A percentile compares a stretch with the other conserved stretches of the same genome.
Evolutionary conservation across 768 basidiomycete species (phyloP).

Genomic region (Cantharellus anzutake): DNA sequence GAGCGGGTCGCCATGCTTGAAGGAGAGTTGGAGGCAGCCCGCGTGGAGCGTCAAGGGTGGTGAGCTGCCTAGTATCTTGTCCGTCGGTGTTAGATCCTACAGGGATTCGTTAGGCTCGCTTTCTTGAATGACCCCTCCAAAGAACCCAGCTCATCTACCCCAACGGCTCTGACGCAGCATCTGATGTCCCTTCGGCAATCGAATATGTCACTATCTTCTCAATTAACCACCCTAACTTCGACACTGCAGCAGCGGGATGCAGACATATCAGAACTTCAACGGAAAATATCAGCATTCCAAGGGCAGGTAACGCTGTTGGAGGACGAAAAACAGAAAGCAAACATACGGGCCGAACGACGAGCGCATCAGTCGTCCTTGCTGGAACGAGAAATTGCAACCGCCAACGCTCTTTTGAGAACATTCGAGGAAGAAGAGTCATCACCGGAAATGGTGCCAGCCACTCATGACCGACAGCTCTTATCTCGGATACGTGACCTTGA

Average conservation of each 20-base stretch:
- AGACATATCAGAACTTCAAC: constrained; percentile 16
- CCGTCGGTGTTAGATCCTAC: constrained; percentile 13
- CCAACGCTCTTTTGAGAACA: constrained; percentile 48
- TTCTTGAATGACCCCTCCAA: constrained; percentile 5
- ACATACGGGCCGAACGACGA: constrained; percentile 20
- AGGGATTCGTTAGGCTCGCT: constrained; percentile 17
- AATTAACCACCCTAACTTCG: constrained; percentile 39
- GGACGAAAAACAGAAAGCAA: constrained; percentile 11
- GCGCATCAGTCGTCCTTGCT: constrained; percentile 24
- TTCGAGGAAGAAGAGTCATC: constrained; percentile 37
- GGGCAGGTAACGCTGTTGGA: neutral
- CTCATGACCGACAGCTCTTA: constrained; percentile 25
- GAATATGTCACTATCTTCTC: constrained; percentile 46
- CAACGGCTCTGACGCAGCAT: constrained; percentile 19
- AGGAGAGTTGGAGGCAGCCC: constrained; percentile 42
- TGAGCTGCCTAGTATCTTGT: neutral
- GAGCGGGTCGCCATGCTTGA: constrained; percentile 38
- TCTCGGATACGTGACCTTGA: constrained; percentile 12
- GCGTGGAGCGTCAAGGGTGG: constrained; percentile 37
- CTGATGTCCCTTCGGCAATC: constrained; percentile 36
- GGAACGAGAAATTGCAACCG: constrained; percentile 46
- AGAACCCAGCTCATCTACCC: constrained; percentile 3
- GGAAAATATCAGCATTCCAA: neutral
- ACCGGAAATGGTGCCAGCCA: constrained; percentile 7
- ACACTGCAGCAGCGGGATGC: constrained; percentile 33